Evolutionary conservation across 1,284 basidiomycete genomes (phyloP).

Genomic region (Abortiporus biennis): DNA sequence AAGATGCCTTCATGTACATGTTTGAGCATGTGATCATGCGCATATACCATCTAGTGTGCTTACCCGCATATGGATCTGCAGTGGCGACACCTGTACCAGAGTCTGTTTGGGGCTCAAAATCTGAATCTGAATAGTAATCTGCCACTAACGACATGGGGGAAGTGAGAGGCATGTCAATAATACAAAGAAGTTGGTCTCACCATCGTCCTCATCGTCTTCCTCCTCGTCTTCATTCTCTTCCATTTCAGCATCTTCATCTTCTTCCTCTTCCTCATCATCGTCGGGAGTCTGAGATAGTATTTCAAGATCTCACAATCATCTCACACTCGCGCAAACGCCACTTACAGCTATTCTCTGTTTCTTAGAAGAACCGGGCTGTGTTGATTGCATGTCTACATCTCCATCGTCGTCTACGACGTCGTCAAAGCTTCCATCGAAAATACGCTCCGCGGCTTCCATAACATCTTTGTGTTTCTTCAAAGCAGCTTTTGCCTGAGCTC

Average conservation of each 20-base stretch:
- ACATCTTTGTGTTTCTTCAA: constrained; percentile 76
- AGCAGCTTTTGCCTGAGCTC: constrained; percentile 72
- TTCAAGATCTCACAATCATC: not conserved
- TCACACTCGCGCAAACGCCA: not conserved
- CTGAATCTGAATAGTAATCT: constrained; percentile 44
- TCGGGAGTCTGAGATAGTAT: constrained; percentile 44
- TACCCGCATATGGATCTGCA: constrained; percentile 79
- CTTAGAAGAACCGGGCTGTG: too few relatives aligned
- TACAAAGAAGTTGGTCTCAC: constrained; percentile 25
- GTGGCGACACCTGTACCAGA: constrained; percentile 39
- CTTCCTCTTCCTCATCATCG: constrained; percentile 34
- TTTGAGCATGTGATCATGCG: constrained; percentile 4
- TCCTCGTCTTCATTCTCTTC: constrained; percentile 44
- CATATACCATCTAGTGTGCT: constrained; percentile 8
- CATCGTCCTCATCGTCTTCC: constrained; percentile 39
- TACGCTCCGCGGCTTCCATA: constrained; percentile 83
- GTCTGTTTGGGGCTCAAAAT: constrained; percentile 47
- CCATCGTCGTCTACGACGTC: constrained; percentile 54
- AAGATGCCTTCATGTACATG: constrained; percentile 70
- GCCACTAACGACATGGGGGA: constrained; percentile 1
- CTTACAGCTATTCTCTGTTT: not conserved
- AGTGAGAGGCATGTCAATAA: not conserved
- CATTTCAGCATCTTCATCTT: constrained; percentile 36
- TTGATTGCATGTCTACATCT: constrained; percentile 21
- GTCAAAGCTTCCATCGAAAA: constrained; percentile 79